Conservation (phyloP, 495 filamentous ascomycete species). For the Penicillium crystallinum region DNA sequence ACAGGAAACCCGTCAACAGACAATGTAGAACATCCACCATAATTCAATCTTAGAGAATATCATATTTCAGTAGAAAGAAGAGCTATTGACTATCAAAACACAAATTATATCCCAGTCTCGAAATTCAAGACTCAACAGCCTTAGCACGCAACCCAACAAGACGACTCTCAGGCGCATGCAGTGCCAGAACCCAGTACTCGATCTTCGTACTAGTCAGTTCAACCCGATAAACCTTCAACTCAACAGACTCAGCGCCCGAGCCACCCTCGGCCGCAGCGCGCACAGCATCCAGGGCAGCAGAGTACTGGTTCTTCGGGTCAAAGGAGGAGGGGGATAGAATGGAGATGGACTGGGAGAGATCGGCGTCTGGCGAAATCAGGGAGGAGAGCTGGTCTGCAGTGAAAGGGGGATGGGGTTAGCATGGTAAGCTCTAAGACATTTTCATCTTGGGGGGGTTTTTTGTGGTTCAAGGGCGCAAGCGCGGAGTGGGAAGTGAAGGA, state of each 20-base stretch:
- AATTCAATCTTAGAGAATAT: background rate
- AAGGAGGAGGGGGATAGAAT: conserved; percentile 35
- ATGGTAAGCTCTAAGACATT: background rate
- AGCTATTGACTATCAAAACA: background rate
- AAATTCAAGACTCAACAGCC: conserved; percentile 61
- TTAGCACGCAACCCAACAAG: conserved; percentile 72
- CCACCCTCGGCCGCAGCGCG: conserved; percentile 29
- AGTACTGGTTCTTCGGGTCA: conserved; percentile 38
- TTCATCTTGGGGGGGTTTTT: background rate
- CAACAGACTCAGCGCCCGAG: conserved; percentile 36
- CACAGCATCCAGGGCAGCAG: conserved; percentile 26
- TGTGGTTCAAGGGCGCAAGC: background rate
- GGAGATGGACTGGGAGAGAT: conserved; percentile 31
- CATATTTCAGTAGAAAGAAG: background rate
- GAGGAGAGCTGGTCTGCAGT: conserved; percentile 32
- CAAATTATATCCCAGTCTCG: background rate
- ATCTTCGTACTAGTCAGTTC: conserved; percentile 51
- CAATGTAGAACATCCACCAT: background rate
- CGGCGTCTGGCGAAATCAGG: conserved; percentile 31
- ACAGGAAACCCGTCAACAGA: background rate
- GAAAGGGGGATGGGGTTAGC: background rate
- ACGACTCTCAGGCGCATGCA: conserved; percentile 48
- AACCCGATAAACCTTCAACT: conserved; percentile 70
- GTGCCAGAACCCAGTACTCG: conserved; percentile 74
- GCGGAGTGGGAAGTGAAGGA: conserved; percentile 7